Conservation (phyloP, 2,329 filamentous ascomycete genomes). For the Curvularia sp. region DNA sequence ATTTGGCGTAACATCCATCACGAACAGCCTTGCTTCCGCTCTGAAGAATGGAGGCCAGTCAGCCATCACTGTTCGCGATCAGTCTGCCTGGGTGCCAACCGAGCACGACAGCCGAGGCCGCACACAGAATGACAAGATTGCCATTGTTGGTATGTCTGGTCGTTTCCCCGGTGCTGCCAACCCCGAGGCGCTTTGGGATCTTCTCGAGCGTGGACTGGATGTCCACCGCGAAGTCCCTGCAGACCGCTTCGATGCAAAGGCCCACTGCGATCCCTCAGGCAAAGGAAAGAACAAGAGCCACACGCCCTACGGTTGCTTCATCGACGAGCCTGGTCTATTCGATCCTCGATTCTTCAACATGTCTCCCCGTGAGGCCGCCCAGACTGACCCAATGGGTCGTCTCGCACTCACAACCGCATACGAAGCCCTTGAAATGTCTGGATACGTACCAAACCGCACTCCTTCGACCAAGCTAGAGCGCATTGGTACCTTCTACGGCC, state of each 20-base stretch:
- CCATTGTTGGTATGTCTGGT: constrained; percentile 84
- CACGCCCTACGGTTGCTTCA: constrained; percentile 78
- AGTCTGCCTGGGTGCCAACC: constrained; percentile 53
- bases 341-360: constrained; percentile 89
- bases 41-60: constrained; percentile 60
- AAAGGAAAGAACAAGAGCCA: constrained; percentile 79
- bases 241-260: constrained; percentile 76
- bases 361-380: constrained; percentile 79
- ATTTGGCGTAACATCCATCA: constrained; percentile 62
- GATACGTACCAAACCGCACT: constrained; percentile 75
- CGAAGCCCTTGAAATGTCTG: constrained; percentile 82
- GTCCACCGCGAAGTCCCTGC: constrained; percentile 72
- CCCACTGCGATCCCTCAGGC: constrained; percentile 73
- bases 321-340: constrained; percentile 78
- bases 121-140: constrained; percentile 72
- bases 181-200: constrained; percentile 76
- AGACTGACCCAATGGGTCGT: constrained; percentile 83
- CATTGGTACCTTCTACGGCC: constrained; percentile 77
- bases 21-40: constrained; percentile 62
- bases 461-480: constrained; percentile 69
- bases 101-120: constrained; percentile 49
- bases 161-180: constrained; percentile 77
- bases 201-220: constrained; percentile 76
- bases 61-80: constrained; percentile 54
- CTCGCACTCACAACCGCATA: constrained; percentile 79